These are phyloP conservation scores for Ganoderma sinense DNA, from an alignment of 1,284 basidiomycete species.

Conservation along the genomic window DNA sequence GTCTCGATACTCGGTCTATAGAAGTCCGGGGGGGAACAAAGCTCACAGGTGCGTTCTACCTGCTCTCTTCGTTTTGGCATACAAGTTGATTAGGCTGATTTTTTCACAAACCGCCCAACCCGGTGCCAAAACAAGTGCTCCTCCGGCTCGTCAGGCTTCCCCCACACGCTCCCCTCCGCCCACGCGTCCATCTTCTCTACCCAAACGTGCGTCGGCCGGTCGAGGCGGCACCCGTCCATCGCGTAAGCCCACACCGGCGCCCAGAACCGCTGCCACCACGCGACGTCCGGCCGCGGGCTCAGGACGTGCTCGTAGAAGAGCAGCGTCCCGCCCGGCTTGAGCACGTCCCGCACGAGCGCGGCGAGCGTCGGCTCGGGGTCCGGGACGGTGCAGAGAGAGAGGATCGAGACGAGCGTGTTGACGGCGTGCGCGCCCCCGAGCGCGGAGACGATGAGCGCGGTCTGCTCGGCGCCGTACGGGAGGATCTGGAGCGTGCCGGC, in stretches of 20 bases:
- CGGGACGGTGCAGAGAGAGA: slow-evolving; percentile 69
- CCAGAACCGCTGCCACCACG: slow-evolving; percentile 75
- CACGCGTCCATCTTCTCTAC: slow-evolving; percentile 53
- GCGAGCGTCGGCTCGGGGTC: slow-evolving; percentile 52
- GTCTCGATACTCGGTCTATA: too few species aligned
- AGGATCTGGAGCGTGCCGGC: slow-evolving; percentile 53
- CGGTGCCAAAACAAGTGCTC: slow-evolving; percentile 66
- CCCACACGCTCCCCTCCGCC: slow-evolving; percentile 52
- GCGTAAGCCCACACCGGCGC: slow-evolving; percentile 65
- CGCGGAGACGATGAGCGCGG: slow-evolving; percentile 39
- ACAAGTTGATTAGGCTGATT: too few species aligned
- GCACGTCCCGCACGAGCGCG: slow-evolving; percentile 52
- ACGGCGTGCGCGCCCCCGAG: slow-evolving; percentile 48
- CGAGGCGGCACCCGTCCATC: slow-evolving; percentile 19
- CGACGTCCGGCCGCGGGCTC: slow-evolving; percentile 55
- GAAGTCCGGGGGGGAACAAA: too few species aligned
- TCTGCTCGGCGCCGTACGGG: slow-evolving; percentile 65
- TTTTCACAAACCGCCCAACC: slow-evolving; percentile 60
- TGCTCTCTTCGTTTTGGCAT: too few species aligned
- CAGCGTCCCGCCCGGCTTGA: slow-evolving; percentile 66
- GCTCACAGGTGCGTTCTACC: too few species aligned
- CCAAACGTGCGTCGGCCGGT: slow-evolving; percentile 63
- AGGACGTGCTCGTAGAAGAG: slow-evolving; percentile 73
- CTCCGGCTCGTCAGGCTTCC: slow-evolving; percentile 50
- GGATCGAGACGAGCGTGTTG: slow-evolving; percentile 64